Evolutionary conservation across 2,329 filamentous ascomycete genomes (phyloP), one percentile per base, ranked within the genome.

Genomic region (Sporothrix schenckii): DNA sequence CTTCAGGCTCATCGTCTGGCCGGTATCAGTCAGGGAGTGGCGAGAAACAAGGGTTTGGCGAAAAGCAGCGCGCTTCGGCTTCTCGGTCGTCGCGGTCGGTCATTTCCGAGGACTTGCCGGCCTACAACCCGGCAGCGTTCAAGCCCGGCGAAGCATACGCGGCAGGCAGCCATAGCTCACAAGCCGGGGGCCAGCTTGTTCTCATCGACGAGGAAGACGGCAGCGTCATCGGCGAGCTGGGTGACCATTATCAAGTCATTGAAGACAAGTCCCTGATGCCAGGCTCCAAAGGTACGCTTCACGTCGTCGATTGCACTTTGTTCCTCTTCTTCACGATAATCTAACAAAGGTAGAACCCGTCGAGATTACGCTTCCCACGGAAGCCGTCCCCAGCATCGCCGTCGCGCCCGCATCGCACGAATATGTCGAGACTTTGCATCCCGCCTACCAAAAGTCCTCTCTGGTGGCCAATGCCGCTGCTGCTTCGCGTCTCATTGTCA

Each of bases 181-280:
- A 70, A 19, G 85, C 88, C 69, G 79, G 87, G 49, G 92, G 94
- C 19, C 89, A 95, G 79, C 94, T 97, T 75, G 94, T 99, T 5
- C 85, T 99, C 11, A 85, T 99, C 19, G 93, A 99, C 77, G 95
- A 99, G 80, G 94, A 98, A 78, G 92, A 99, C 80, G 95, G 95
- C 68, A 96, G 92, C 75, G 92, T 99, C 10, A 92, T 99, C 39
- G 95, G 95, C 60, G 94, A 99, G 66, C 71, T 76, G 2, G 71
- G 74, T 30, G 72, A 74, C 7, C 72, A 74, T 34, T 74, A 73
- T 47, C 63, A 73, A 34, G 74, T 76, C 21, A 84, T 94, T 19
- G 93, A 97, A 77, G 88, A 94, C 74, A 84, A 87, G 39, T 86
- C 85, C 66, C 85, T 99, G 73, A 88, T 91, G 78, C 89, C 91